These are phyloP conservation scores for Lasiodiplodia sp. DNA, from an alignment of 2,329 filamentous ascomycete genomes.

Conservation along the genomic window DNA sequence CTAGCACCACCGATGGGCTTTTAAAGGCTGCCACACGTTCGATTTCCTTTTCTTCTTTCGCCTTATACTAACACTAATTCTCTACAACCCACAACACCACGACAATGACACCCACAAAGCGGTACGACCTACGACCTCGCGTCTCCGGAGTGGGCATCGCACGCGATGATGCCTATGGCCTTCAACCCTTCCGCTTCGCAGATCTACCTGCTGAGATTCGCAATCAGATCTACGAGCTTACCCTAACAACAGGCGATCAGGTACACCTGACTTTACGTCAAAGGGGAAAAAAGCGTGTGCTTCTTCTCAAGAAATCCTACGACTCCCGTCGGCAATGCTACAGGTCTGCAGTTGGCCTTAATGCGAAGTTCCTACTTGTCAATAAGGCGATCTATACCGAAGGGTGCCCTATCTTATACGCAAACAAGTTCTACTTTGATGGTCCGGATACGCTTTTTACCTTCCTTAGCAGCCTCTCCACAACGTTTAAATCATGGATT, in stretches of 20 bases:
- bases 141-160: no score
- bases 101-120: no score
- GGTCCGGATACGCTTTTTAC: neutral
- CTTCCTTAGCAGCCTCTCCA: neutral
- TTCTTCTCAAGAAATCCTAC: no score
- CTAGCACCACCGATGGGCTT: no score
- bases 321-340: no score
- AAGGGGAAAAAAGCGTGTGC: no score
- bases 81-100: no score
- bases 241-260: neutral
- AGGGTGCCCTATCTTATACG: neutral
- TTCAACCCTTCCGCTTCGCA: neutral
- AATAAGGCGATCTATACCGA: neutral
- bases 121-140: no score
- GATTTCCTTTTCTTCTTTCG: no score
- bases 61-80: no score
- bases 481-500: neutral
- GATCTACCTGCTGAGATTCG: neutral
- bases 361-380: neutral
- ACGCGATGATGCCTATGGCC: no score
- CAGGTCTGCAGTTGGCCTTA: neutral
- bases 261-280: neutral
- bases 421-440: neutral
- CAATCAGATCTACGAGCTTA: neutral
- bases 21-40: no score